Base-by-base conservation (phyloP, 441 rosid genomes). In the Daphne laureola region DNA sequence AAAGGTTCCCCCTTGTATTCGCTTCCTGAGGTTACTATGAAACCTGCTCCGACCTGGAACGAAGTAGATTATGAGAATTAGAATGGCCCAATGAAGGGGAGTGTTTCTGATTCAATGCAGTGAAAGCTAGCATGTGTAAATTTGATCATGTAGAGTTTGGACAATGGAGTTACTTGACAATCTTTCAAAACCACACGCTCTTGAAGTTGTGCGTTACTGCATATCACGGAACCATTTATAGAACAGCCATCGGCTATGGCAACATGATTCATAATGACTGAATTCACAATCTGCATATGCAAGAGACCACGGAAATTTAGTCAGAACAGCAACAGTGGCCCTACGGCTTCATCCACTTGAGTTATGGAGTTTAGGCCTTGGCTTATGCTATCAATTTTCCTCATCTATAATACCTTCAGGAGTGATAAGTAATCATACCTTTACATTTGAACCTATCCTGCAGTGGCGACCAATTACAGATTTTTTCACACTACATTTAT, bases 401-500 rank as follows among this genome's bases (percentile, higher is more conserved):
- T 31, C 38, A 51, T 36, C 16, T 13, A 46, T 14, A 43, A 12
- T n/a, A 17, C 25, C 65, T 48, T 58, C 15, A 25, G 12, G 14
- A 9, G 4, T 40, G 45, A 27, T 51, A 42, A 51, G 59, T 53
- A 36, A 49, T 41, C 56, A 26, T 75, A 88, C 98, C 98, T 92
- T 92, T 59, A 92, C 98, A 67, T 80, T 87, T 66, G 90, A 88
- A 69, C 96, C 95, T 79, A 92, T 86, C 53, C 94, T 80, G 74
- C 98, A 92, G 67, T 88, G 96, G 54, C 86, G 89, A 55, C 98
- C 96, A 59, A 92, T 81, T 13, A 88, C 94, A 64, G 98, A 92
- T 73, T 96, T 83, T 66, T 92, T 89, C 56, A 92, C 96, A 59
- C 93, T 83, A 61, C 96, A 92, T 66, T 88, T 92, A 65, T 92